phyloP scores from a whole-genome alignment of 2,329 filamentous ascomycete species.

The Penicillium sp. region DNA sequence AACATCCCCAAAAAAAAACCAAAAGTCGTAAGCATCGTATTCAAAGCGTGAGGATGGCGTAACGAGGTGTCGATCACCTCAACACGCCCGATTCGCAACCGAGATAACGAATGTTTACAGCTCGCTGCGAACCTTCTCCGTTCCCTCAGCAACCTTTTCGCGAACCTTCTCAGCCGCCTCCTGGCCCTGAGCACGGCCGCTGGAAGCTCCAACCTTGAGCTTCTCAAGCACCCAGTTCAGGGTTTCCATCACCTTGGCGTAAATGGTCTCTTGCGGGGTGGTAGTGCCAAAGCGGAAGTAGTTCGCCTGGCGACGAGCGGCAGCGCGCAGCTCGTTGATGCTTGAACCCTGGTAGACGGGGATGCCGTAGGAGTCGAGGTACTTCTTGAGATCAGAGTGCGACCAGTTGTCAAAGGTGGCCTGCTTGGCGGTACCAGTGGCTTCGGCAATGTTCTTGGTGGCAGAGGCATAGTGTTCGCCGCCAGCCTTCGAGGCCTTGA shows the following conservation, averaged over 20 bases:
- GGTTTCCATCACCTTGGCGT: slow-evolving; percentile 60
- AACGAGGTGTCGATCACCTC: background rate
- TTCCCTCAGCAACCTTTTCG: slow-evolving; percentile 55
- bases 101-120: slow-evolving; percentile 26
- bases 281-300: slow-evolving; percentile 77
- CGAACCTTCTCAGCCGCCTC: slow-evolving; percentile 49
- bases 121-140: slow-evolving; percentile 38
- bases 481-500: slow-evolving; percentile 51
- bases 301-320: slow-evolving; percentile 71
- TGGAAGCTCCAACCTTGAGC: slow-evolving; percentile 51
- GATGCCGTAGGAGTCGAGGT: slow-evolving; percentile 77
- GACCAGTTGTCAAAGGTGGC: slow-evolving; percentile 73
- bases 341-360: slow-evolving; percentile 67
- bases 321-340: slow-evolving; percentile 68
- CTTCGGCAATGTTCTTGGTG: slow-evolving; percentile 69
- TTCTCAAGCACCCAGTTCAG: slow-evolving; percentile 53
- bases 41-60: slow-evolving; percentile 4
- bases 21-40: slow-evolving; percentile 27
- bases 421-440: slow-evolving; percentile 67
- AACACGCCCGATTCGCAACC: background rate
- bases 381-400: slow-evolving; percentile 70
- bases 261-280: slow-evolving; percentile 65
- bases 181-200: slow-evolving; percentile 51
- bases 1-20: slow-evolving; percentile 1
- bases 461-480: slow-evolving; percentile 60